These are phyloP conservation scores for Knoxdaviesia proteae DNA, from an alignment of 2,329 filamentous ascomycete species.

Conservation along the genomic window DNA sequence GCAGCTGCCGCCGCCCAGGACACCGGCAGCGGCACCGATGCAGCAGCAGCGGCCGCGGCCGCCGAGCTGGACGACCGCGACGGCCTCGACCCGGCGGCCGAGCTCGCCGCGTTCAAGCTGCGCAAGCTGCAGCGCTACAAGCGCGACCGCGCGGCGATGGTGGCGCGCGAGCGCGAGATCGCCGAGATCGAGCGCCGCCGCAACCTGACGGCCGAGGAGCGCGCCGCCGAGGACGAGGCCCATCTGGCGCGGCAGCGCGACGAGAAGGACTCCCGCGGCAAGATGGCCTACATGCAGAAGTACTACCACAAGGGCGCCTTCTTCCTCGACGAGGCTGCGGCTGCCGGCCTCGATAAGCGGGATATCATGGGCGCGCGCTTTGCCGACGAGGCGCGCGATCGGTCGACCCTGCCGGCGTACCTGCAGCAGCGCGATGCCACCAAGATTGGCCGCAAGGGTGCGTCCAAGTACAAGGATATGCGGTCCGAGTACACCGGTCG, in stretches of 20 bases:
- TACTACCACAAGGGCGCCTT: slow-evolving; percentile 97
- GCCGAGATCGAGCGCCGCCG: slow-evolving; percentile 77
- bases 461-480: slow-evolving; percentile 76
- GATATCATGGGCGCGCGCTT: slow-evolving; percentile 75
- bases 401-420: slow-evolving; percentile 70
- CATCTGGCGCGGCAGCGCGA: slow-evolving; percentile 60
- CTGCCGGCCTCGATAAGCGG: slow-evolving; percentile 54
- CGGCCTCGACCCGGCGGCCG: slow-evolving; percentile 65
- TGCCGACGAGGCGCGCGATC: slow-evolving; percentile 63
- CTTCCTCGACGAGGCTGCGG: slow-evolving; percentile 63
- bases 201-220: slow-evolving; percentile 71
- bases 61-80: slow-evolving; percentile 79
- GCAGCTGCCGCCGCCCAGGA: no score
- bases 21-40: no score
- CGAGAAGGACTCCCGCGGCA: slow-evolving; percentile 56
- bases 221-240: slow-evolving; percentile 63
- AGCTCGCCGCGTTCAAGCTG: slow-evolving; percentile 83
- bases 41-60: slow-evolving; percentile 29
- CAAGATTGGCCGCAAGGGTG: slow-evolving; percentile 77
- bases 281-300: slow-evolving; percentile 81
- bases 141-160: slow-evolving; percentile 67
- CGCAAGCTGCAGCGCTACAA: slow-evolving; percentile 78
- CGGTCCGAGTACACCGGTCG: slow-evolving; percentile 74
- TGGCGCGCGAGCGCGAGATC: slow-evolving; percentile 62
- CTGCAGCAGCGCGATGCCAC: slow-evolving; percentile 89